Evolutionary conservation across 2,329 filamentous ascomycete species (phyloP).

Genomic region (Hypoxylon sp.): DNA sequence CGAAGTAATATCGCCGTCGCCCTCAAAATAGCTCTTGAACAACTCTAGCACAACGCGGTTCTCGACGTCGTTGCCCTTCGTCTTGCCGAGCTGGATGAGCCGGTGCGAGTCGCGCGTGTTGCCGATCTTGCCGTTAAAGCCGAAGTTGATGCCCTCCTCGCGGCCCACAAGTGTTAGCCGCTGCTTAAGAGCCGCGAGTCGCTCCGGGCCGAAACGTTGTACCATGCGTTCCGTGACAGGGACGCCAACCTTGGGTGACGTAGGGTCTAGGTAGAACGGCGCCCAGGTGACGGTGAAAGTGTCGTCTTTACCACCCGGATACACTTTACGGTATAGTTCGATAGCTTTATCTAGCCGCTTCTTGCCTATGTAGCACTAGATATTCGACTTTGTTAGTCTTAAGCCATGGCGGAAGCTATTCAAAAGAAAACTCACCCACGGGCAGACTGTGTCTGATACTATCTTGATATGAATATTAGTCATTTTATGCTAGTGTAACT

Average conservation of each 20-base stretch:
- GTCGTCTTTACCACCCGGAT: slow-evolving; percentile 72
- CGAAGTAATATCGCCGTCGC: slow-evolving; percentile 71
- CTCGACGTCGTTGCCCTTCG: slow-evolving; percentile 64
- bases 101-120: slow-evolving; percentile 86
- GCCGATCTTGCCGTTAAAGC: slow-evolving; percentile 78
- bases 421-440: slow-evolving; percentile 61
- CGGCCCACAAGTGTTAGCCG: slow-evolving; percentile 72
- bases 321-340: slow-evolving; percentile 71
- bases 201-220: slow-evolving; percentile 76
- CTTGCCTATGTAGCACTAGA: slow-evolving; percentile 83
- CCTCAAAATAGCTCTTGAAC: slow-evolving; percentile 72
- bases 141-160: slow-evolving; percentile 79
- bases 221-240: slow-evolving; percentile 68
- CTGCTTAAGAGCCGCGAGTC: slow-evolving; percentile 69
- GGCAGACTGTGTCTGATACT: slow-evolving; percentile 86
- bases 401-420: slow-evolving; percentile 15
- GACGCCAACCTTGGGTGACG: slow-evolving; percentile 64
- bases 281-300: slow-evolving; percentile 82
- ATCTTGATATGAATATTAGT: slow-evolving; percentile 82
- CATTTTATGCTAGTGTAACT: slow-evolving; percentile 63
- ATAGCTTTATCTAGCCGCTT: slow-evolving; percentile 82
- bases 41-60: slow-evolving; percentile 71
- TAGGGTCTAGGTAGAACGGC: slow-evolving; percentile 85
- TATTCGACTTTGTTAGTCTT: slow-evolving; percentile 45
- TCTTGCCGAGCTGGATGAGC: slow-evolving; percentile 77